A percentile compares a stretch with the other conserved stretches of the same genome.
Evolutionary conservation across 164 flowering plant species (phyloP).

Genomic region (Chimonanthus praecox): DNA sequence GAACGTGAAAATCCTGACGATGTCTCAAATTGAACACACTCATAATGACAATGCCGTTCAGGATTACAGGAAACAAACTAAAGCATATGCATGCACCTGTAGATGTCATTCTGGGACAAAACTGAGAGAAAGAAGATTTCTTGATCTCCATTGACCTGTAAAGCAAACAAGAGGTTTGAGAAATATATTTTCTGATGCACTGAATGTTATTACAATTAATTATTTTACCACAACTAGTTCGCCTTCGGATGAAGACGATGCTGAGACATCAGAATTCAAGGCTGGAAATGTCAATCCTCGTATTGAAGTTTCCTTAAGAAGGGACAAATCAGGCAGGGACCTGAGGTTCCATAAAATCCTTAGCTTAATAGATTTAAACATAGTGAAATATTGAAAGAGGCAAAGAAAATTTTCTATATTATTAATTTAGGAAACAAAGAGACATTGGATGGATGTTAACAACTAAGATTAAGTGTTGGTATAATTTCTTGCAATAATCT

Average conservation of each 20-base stretch:
- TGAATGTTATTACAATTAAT: neutral
- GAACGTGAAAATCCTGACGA: no score
- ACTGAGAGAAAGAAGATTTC: conserved; percentile 61
- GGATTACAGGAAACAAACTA: no score
- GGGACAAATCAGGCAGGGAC: conserved; percentile 77
- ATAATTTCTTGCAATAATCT: no score
- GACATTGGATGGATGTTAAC: no score
- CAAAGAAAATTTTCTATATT: no score
- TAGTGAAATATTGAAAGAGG: neutral
- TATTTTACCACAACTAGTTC: conserved; percentile 65
- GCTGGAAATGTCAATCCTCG: conserved; percentile 51
- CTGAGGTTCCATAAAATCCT: conserved; percentile 27
- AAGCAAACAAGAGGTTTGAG: conserved; percentile 3
- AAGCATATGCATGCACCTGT: conserved; percentile 44
- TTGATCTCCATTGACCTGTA: conserved; percentile 74
- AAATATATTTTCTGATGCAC: neutral
- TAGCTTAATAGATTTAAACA: neutral
- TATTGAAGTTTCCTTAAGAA: conserved; percentile 58
- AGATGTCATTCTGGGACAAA: conserved; percentile 38
- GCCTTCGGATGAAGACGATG: conserved; percentile 60
- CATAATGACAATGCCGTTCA: no score
- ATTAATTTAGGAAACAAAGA: no score
- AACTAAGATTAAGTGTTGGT: no score
- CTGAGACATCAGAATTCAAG: conserved; percentile 28
- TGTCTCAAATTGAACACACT: no score